Base-by-base conservation (phyloP, 495 filamentous ascomycete species). In the Penicillium parvum region DNA sequence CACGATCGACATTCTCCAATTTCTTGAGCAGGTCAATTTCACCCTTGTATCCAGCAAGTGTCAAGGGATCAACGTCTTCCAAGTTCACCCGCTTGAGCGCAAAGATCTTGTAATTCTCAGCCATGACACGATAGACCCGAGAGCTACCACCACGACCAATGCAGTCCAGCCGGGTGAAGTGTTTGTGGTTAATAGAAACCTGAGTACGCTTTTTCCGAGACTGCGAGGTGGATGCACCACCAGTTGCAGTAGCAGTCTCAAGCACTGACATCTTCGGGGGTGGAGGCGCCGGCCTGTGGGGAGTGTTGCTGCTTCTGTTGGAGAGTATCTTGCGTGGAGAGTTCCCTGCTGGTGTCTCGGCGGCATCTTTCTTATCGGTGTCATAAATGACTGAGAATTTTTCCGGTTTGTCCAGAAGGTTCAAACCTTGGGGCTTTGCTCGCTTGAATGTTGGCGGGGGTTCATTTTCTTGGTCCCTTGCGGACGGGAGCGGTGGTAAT, bases 251-350 rank as follows among this genome's bases (percentile, higher is more conserved):
- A 7, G 89, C 92, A 5, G 91, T 86, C 37, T 97, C 88, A 4
- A 96, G 69, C 11, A 96, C 84, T 1, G 87, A 91, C 91, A 97
- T 97, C 57, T 95, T 96, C 0, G 92, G 92, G 1, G 88, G 85
- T 14, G 83, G 86, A 7, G 82, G 84, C n/a, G 87, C 84, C n/a
- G 85, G 75, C 43, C 86, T 66, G 46, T 77, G 84, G 10, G 89
- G 88, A 7, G 91, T 92, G 53, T 97, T 98, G 46, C 80, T 81
- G 61, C 77, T 91, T 45, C 85, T 74, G 2, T 69, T 71, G 1
- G 82, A 77, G 4, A 98, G 69, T 18, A 84, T 82, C 52, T 83
- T 83, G 48, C 87, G 75, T 28, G 81, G 77, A 2, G 83, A 82
- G 18, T 74, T 81, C 14, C 57, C 53, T 7, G 69, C 66, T 5